A percentile compares a stretch with the other conserved stretches of the same genome.
Evolutionary conservation across 2,329 filamentous ascomycete species (phyloP).

Genomic region (Balansia obtecta): DNA sequence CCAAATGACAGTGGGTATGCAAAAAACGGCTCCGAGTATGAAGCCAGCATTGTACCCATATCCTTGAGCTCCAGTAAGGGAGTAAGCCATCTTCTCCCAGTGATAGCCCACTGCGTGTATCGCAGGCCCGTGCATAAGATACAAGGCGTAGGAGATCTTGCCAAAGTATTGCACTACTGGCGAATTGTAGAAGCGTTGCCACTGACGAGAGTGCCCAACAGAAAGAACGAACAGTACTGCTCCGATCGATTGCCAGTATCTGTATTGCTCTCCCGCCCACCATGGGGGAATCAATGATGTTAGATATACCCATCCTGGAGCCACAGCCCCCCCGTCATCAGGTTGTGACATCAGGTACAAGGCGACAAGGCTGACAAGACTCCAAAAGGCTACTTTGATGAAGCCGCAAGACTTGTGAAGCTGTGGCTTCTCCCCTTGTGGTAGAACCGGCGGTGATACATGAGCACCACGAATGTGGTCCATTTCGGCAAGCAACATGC

Average conservation of each 20-base stretch:
- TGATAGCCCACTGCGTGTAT: conserved; percentile 41
- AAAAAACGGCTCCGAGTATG: conserved; percentile 31
- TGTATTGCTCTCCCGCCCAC: conserved; percentile 35
- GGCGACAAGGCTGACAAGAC: conserved; percentile 30
- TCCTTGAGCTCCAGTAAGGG: conserved; percentile 33
- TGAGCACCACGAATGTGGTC: conserved; percentile 38
- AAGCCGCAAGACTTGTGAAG: neutral
- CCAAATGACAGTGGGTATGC: conserved; percentile 40
- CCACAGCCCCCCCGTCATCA: conserved; percentile 28
- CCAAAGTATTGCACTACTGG: conserved; percentile 43
- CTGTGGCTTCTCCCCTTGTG: conserved; percentile 11
- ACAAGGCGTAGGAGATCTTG: conserved; percentile 47
- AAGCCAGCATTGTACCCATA: conserved; percentile 34
- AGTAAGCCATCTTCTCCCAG: conserved; percentile 35
- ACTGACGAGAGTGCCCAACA: conserved; percentile 31
- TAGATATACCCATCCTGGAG: conserved; percentile 40
- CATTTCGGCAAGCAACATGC: conserved; percentile 42
- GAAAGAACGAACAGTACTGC: conserved; percentile 39
- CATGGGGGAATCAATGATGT: conserved; percentile 34
- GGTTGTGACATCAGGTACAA: conserved; percentile 38
- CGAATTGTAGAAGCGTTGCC: conserved; percentile 39
- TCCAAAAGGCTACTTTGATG: conserved; percentile 22
- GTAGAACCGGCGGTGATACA: conserved; percentile 17
- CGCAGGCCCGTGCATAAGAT: conserved; percentile 47
- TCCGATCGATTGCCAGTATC: conserved; percentile 44